These are phyloP conservation scores for Fusarium sacchari DNA, from an alignment of 2,329 filamentous ascomycete species.

Conservation along the genomic window DNA sequence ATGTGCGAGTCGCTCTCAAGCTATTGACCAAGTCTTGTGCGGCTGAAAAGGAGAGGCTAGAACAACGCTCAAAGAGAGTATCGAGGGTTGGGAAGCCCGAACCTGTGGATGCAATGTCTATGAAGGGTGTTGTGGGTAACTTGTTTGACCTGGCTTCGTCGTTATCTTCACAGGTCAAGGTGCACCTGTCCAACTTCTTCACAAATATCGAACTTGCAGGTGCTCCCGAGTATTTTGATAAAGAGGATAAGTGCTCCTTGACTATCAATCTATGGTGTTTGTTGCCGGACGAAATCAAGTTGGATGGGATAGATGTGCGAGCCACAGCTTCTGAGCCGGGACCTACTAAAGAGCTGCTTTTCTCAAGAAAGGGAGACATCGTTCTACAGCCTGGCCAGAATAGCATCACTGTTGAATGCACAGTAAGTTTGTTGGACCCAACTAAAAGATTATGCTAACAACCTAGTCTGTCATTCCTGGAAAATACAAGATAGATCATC, in stretches of 20 bases:
- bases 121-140: constrained; percentile 60
- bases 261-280: constrained; percentile 75
- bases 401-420: constrained; percentile 49
- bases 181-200: constrained; percentile 80
- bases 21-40: constrained; percentile 74
- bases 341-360: constrained; percentile 67
- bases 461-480: constrained; percentile 73
- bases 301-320: constrained; percentile 73
- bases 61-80: constrained; percentile 47
- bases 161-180: constrained; percentile 67
- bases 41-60: constrained; percentile 61
- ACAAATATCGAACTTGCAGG: constrained; percentile 73
- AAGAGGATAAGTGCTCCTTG: constrained; percentile 79
- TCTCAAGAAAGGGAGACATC: constrained; percentile 44
- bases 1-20: constrained; percentile 78
- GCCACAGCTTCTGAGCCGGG: constrained; percentile 66
- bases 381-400: constrained; percentile 61
- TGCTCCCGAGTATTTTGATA: constrained; percentile 73
- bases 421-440: constrained; percentile 42
- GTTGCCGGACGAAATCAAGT: constrained; percentile 73
- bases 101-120: constrained; percentile 49
- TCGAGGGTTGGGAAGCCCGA: constrained; percentile 30
- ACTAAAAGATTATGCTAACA: constrained; percentile 40
- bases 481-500: constrained; percentile 77
- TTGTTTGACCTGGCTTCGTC: constrained; percentile 58